These are phyloP conservation scores for Phialophora verrucosa DNA, from an alignment of 2,329 filamentous ascomycete genomes.

Conservation along the genomic window DNA sequence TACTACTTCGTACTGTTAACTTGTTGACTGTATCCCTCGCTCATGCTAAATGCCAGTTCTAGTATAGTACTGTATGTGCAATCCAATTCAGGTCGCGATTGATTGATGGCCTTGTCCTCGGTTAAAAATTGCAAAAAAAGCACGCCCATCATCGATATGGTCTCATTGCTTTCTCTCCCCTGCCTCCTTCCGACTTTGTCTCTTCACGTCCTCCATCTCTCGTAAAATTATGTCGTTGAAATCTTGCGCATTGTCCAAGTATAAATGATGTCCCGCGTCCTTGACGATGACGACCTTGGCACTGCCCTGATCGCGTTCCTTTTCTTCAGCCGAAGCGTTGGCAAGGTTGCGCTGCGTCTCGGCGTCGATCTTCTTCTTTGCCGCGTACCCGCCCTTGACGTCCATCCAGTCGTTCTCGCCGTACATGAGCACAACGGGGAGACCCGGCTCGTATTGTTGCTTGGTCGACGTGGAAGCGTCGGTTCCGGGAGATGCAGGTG, in stretches of 20 bases:
- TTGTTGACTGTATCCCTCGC: too few relatives aligned
- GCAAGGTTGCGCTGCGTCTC: conserved; percentile 66
- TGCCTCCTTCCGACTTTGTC: conserved; percentile 41
- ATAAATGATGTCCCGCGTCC: conserved; percentile 73
- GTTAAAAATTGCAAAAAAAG: neutral
- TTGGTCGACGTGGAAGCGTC: conserved; percentile 36
- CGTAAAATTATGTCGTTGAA: conserved; percentile 69
- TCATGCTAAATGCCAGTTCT: too few relatives aligned
- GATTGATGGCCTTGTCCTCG: neutral
- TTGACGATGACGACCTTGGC: conserved; percentile 81
- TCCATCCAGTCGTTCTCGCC: conserved; percentile 99
- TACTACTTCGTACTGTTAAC: too few relatives aligned
- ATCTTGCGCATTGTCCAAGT: conserved; percentile 71
- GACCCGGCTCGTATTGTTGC: conserved; percentile 63
- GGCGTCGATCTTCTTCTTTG: conserved; percentile 77
- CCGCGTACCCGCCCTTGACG: conserved; percentile 78
- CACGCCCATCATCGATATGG: neutral
- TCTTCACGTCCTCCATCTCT: conserved; percentile 69
- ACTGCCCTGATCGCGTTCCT: conserved; percentile 73
- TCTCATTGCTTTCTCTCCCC: conserved; percentile 11
- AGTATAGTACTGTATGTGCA: neutral
- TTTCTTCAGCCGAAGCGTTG: conserved; percentile 70
- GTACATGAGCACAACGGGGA: conserved; percentile 92
- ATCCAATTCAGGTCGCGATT: neutral
- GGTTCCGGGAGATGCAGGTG: conserved; percentile 10